Evolutionary conservation across 2,329 filamentous ascomycete genomes (phyloP).

Genomic region (Claviceps humidiphila): DNA sequence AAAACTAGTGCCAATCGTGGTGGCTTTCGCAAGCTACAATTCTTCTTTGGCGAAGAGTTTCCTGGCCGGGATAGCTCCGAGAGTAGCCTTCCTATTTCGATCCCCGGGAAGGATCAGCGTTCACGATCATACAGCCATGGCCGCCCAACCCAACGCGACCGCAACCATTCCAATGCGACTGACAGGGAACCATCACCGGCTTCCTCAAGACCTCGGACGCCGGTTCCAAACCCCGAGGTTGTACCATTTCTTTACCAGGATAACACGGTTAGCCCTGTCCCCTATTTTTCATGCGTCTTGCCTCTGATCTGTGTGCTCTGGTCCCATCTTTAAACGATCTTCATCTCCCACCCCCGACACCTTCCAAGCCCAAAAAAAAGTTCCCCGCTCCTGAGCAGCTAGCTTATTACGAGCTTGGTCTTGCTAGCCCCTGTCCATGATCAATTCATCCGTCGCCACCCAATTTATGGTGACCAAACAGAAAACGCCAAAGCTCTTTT

Average conservation of each 20-base stretch:
- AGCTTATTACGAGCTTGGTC: neutral
- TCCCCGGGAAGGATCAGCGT: conserved; percentile 43
- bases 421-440: neutral
- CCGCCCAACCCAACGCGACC: conserved; percentile 48
- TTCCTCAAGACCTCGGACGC: conserved; percentile 69
- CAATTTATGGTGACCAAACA: neutral
- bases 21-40: conserved; percentile 71
- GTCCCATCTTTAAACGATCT: neutral
- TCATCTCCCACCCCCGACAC: neutral
- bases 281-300: conserved; percentile 3
- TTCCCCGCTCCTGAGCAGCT: neutral
- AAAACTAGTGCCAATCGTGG: conserved; percentile 57
- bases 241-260: conserved; percentile 97
- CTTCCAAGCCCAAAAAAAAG: neutral
- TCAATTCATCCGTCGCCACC: conserved; percentile 1
- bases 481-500: neutral
- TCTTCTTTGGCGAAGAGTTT: conserved; percentile 87
- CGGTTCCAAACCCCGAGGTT: conserved; percentile 78
- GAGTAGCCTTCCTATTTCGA: conserved; percentile 42
- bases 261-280: conserved; percentile 40
- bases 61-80: conserved; percentile 63
- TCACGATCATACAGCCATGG: conserved; percentile 49
- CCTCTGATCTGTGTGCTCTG: neutral
- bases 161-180: conserved; percentile 68
- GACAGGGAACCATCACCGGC: conserved; percentile 65